phyloP scores from a whole-genome alignment of 345 rosid species.

The Populus davidiana region DNA sequence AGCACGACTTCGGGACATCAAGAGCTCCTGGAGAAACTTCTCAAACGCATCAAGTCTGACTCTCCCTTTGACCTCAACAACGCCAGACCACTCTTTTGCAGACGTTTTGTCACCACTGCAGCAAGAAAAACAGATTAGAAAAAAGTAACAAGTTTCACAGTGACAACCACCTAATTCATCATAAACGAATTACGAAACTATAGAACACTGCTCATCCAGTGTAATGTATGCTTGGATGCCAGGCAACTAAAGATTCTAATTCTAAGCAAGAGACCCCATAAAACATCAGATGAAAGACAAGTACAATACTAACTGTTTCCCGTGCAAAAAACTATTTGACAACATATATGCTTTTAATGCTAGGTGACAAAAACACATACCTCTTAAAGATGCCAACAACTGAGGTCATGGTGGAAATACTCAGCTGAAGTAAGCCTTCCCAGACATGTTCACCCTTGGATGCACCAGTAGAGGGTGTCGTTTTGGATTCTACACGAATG shows the following conservation, averaged over 20 bases:
- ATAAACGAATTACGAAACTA: background rate
- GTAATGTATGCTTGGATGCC: background rate
- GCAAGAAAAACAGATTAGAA: background rate
- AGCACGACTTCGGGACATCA: conserved; percentile 87
- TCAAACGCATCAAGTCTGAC: conserved; percentile 88
- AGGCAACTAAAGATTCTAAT: background rate
- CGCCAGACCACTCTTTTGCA: conserved; percentile 59
- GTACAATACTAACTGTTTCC: background rate
- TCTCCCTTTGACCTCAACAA: conserved; percentile 86
- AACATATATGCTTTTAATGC: background rate
- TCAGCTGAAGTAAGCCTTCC: conserved; percentile 82
- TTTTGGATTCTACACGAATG: conserved; percentile 26
- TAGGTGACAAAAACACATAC: conserved; percentile 34
- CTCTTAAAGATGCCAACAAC: conserved; percentile 67
- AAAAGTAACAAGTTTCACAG: background rate
- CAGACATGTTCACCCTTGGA: conserved; percentile 55
- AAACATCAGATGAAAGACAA: background rate
- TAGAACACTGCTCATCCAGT: background rate
- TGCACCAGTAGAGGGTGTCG: conserved; percentile 10
- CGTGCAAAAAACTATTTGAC: background rate
- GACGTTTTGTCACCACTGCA: conserved; percentile 84
- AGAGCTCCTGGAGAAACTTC: conserved; percentile 91
- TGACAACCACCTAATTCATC: background rate
- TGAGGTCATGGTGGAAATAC: conserved; percentile 40
- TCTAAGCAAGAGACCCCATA: background rate